Base-by-base conservation (phyloP, 257 asterid genomes). In the Nicotiana tomentosiformis region DNA sequence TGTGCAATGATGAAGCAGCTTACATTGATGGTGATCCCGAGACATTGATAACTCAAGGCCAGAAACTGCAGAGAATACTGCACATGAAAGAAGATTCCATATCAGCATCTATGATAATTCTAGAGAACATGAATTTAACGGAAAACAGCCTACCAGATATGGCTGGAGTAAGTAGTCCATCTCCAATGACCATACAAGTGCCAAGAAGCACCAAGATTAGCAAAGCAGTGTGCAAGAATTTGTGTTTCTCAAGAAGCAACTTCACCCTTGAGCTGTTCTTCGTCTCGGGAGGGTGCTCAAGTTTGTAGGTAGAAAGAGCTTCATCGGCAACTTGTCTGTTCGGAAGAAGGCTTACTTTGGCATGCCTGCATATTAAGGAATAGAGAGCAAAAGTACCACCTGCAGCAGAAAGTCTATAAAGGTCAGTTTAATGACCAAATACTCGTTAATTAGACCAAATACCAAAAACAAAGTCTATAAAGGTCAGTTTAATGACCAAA, bases 131-230 rank as follows among this genome's bases (percentile, higher is more conserved):
- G 39, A 37, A 23, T 18, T 83, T 81, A 55, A 82, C n/a, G 57
- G 32, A 85, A 23, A 64, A 77, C 23, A 46, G 15, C 56, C 83
- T 56, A 93, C 99, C 98, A 66, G 99, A 96, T 84, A 96, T 93
- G 77, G 98, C 98, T 35, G 99, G 99, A 87, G 99, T 96, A 35
- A 96, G 97, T 49, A 96, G 85, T 67, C 99, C 99, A 88, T 96
- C 99, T 61, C 99, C 99, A 81, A 96, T 96, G 82, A 96, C 99
- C 99, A 96, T 96, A 87, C 99, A 96, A 90, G 99, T 96, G 77
- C 99, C 99, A 7, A 96, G 87, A 35, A 96, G 93, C 83, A 96
- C 98, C 88, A 96, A 83, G 74, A 96, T 90, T 18, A 96, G 87
- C 67, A 96, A 88, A 37, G 98, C 98, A 84, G 91, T 84, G 83